Evolutionary conservation across 257 asterid genomes (phyloP).

Genomic region (Nicotiana attenuata): DNA sequence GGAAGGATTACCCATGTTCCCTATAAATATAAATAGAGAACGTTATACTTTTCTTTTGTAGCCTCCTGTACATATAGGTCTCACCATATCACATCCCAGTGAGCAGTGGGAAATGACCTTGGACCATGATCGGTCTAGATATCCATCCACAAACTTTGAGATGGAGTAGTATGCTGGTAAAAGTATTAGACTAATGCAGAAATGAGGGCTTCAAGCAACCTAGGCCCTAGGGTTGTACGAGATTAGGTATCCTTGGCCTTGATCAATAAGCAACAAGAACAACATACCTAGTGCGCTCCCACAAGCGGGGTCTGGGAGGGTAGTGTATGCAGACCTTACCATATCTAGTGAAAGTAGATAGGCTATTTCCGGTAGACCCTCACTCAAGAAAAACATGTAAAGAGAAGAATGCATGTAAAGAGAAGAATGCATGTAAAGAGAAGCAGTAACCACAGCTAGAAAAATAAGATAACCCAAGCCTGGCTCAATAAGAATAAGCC

Average conservation of each 20-base stretch:
- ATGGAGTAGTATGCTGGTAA: not conserved
- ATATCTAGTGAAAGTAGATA: too few relatives aligned
- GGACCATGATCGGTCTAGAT: too few relatives aligned
- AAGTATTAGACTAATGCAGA: not conserved
- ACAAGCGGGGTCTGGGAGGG: too few relatives aligned
- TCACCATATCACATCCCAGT: not conserved
- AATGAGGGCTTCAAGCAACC: not conserved
- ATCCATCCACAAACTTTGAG: not conserved
- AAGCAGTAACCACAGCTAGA: too few relatives aligned
- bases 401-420: too few relatives aligned
- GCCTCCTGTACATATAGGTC: not conserved
- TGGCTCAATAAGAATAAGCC: too few relatives aligned
- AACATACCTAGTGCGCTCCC: too few relatives aligned
- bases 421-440: too few relatives aligned
- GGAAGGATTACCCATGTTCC: not conserved
- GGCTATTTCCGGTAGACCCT: too few relatives aligned
- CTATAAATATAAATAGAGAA: not conserved
- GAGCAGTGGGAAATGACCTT: not conserved
- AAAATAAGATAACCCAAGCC: too few relatives aligned
- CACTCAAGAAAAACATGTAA: too few relatives aligned
- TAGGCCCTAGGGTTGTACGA: not conserved
- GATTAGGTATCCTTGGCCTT: not conserved
- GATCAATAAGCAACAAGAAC: not conserved
- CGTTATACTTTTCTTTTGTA: not conserved
- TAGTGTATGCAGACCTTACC: too few relatives aligned